Evolutionary conservation across 805 yeast genomes (phyloP).

Genomic region (Saccharomyces mikatae): DNA sequence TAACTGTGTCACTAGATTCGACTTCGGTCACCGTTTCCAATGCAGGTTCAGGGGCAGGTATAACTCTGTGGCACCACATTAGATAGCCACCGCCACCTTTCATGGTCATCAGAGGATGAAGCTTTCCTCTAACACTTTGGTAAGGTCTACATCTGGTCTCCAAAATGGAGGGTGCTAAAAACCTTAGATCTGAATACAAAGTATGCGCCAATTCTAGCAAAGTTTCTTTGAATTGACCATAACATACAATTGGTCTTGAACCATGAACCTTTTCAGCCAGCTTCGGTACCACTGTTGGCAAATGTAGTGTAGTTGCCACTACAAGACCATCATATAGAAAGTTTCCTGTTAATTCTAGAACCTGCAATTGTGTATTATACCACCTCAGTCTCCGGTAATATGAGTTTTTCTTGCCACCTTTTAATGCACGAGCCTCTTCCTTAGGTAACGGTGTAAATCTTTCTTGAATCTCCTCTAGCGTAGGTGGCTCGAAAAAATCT

Average conservation of each 20-base stretch:
- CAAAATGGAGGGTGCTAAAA: constrained; percentile 72
- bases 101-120: constrained; percentile 93
- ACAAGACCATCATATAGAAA: constrained; percentile 69
- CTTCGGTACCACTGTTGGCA: constrained; percentile 54
- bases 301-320: constrained; percentile 62
- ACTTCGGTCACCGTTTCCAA: background rate
- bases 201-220: constrained; percentile 63
- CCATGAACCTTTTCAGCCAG: constrained; percentile 67
- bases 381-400: constrained; percentile 59
- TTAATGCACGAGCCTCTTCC: constrained; percentile 47
- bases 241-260: constrained; percentile 78
- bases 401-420: constrained; percentile 53
- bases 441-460: constrained; percentile 35
- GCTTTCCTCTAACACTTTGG: constrained; percentile 88
- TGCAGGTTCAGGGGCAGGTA: constrained; percentile 39
- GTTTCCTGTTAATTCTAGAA: constrained; percentile 41
- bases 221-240: constrained; percentile 72
- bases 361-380: constrained; percentile 29
- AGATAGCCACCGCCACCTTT: constrained; percentile 89
- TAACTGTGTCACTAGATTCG: background rate
- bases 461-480: constrained; percentile 34
- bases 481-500: constrained; percentile 75
- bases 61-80: constrained; percentile 68
- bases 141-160: constrained; percentile 80
- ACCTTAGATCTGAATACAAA: constrained; percentile 55